Evolutionary conservation across 2,329 filamentous ascomycete species (phyloP), one percentile per base, ranked within the genome.

Genomic region (Phaeosphaeriaceae sp.): DNA sequence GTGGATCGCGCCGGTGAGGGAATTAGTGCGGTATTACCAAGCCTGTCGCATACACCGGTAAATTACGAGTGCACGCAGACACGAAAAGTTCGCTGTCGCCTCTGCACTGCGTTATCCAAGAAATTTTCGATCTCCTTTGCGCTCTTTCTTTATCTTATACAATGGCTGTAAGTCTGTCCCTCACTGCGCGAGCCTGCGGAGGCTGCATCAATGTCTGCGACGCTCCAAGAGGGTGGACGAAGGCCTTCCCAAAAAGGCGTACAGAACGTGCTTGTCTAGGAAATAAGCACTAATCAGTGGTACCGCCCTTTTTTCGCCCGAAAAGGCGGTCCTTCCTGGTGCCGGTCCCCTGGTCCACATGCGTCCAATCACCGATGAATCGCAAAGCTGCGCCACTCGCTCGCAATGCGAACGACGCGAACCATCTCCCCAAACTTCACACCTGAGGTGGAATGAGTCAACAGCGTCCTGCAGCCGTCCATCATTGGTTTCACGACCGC

Each of bases 1-100:
- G 61, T 61, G 62, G 24, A 58, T 54, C 52, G 54, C 51, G 60
- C 62, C 62, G 60, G 62, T 65, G 53, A 62, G 54, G 51, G 13
- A 17, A 57, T 54, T 62, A 62, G 62, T 49, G 57, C 36, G 57
- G 57, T 60, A 49, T 51, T 21, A 42, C 31, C 31, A 13, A 36
- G 31, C 6, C 11, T 11, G 21, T 17, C 3, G 17, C 22, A 6
- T 42, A 21, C 3, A 41, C 31, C 17, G 19, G 56, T 51, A 57
- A 56, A 42, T 49, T 62, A 60, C 57, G 53, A 17, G 41, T 10
- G 15, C 50, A 20, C 17, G 33, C 33, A 19, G 17, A 11, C 13
- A 46, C n/a, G 5, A 7, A 6, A 17, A 24, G 17, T 21, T 15
- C 2, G 10, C 45, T 13, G 11, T 3, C 15, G 27, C 33, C 20